Base-by-base conservation (phyloP, 306 rosid species). In the Sophora flavescens region DNA sequence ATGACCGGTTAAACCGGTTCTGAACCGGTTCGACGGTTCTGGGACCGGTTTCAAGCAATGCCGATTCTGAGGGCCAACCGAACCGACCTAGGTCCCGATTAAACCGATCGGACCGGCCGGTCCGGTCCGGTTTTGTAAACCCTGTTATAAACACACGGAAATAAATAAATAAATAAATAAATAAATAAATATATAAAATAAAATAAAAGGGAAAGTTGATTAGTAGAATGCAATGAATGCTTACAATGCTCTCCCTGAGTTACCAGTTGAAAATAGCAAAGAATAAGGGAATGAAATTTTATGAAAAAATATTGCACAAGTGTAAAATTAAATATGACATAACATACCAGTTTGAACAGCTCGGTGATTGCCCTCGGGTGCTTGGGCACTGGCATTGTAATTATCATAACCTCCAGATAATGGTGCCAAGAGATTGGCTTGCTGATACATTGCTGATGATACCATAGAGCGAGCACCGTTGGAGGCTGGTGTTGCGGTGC, bases 381-480 rank as follows among this genome's bases (percentile, higher is more conserved):
- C 71, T 83, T 82, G 85, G 72, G 83, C 72, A 62, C 57, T 82
- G 36, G 76, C 72, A 75, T 75, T 85, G 82, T 79, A 79, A 79
- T 58, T 76, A 60, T 79, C 89, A 60, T 82, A 82, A 30, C 84
- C 80, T 62, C 84, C 89, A 65, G 82, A 35, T 48, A 87, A 32
- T 54, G 89, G 83, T 60, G 87, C 64, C 0, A 72, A 5, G 0
- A 67, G 76, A 80, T 80, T 86, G 51, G 87, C 45, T 67, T 22
- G 22, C 22, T 82, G 89, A 77, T 79, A 82, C 78, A 86, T 76
- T 32, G 81, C 68, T 62, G 83, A 48, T 48, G 89, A 63, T 8
- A 63, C 82, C 77, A 75, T 52, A 39, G 84, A 15, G 13, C 86
- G 83, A 67, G 84, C 78, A 60, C 86, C 89, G 63, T 82, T 86